phyloP scores from a whole-genome alignment of 1,284 basidiomycete species.

The Ustilago lituana region DNA sequence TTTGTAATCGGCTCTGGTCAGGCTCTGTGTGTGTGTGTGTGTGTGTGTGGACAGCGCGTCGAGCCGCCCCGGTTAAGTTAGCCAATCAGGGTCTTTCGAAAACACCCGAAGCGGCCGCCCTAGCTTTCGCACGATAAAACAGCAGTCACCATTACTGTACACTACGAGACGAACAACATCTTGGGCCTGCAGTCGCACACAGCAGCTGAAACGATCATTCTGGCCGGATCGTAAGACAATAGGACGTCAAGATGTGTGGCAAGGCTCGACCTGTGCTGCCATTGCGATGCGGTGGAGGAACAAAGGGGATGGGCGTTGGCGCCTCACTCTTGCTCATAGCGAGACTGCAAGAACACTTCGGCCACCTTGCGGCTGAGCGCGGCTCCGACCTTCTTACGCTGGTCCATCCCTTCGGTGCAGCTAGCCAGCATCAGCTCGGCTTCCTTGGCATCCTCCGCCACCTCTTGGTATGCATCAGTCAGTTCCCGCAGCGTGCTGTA shows the following conservation, averaged over 20 bases:
- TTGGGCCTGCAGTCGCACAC: too few species aligned
- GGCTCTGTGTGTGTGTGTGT: too few species aligned
- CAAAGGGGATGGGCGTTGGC: too few species aligned
- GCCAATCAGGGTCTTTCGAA: conserved; percentile 48
- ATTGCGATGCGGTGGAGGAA: too few species aligned
- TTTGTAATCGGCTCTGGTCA: conserved; percentile 33
- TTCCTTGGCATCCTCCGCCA: conserved; percentile 17
- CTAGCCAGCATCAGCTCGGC: conserved; percentile 22
- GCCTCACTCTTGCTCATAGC: conserved; percentile 16
- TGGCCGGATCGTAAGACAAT: too few species aligned
- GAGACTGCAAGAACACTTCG: conserved; percentile 27
- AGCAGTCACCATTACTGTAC: background rate
- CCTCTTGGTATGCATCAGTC: conserved; percentile 67
- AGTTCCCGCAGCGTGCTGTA: conserved; percentile 70
- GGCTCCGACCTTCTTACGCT: conserved; percentile 47
- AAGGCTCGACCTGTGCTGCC: too few species aligned
- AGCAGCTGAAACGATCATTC: too few species aligned
- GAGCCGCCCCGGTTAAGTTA: too few species aligned
- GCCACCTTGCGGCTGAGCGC: conserved; percentile 46
- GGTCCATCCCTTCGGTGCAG: conserved; percentile 34
- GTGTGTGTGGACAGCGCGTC: conserved; percentile 9
- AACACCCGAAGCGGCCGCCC: conserved; percentile 25
- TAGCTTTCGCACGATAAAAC: conserved; percentile 25
- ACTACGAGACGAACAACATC: too few species aligned
- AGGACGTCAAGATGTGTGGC: too few species aligned